Evolutionary conservation across 1,284 basidiomycete species (phyloP), one percentile per base, ranked within the genome.

Genomic region (Phenoliferia sp.): DNA sequence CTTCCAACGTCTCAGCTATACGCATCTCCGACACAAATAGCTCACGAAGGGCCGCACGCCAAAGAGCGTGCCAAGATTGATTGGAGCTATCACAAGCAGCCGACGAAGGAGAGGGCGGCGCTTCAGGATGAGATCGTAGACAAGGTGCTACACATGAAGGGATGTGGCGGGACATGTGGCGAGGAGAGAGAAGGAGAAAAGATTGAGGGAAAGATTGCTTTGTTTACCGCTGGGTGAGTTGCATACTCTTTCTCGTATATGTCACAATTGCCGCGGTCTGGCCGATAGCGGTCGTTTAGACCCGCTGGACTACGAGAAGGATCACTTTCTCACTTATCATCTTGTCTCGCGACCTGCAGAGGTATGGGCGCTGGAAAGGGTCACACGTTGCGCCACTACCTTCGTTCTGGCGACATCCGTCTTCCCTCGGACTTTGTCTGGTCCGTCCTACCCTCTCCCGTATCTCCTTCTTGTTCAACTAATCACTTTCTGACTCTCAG

Each of bases 341-440:
- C 3, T 1, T 10, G 29, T 31, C 26, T 17, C 50, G 4, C 39
- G 39, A 15, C 28, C 22, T 22, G 54, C 68, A 72, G 70, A 17
- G 75, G 74, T 1, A 76, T 76, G 75, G 75, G 74, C 17, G 69
- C 72, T 31, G 73, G 75, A 6, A 76, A 76, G 54, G 72, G 73
- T 0, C 75, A 76, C 60, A 75, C 74, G 10, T 62, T 76, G 3
- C 65, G 71, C 9, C 59, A 70, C 19, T 62, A 69, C 39, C 66
- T 76, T 16, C 62, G 67, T 28, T 54, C 68, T 1, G 64, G 69
- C 39, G 58, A 50, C 19, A 68, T 76, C 3, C 62, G 65, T 12
- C 62, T 76, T 0, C 72, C 75, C 1, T 55, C 59, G 32, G 68
- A 76, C 62, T 75, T 72, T 29, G 70, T 75, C 33, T 76, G 75